A percentile compares a stretch with the other conserved stretches of the same genome.
Evolutionary conservation across 192 early-diverging fungal genomes (phyloP).

Genomic region (Linnemannia hyalina): DNA sequence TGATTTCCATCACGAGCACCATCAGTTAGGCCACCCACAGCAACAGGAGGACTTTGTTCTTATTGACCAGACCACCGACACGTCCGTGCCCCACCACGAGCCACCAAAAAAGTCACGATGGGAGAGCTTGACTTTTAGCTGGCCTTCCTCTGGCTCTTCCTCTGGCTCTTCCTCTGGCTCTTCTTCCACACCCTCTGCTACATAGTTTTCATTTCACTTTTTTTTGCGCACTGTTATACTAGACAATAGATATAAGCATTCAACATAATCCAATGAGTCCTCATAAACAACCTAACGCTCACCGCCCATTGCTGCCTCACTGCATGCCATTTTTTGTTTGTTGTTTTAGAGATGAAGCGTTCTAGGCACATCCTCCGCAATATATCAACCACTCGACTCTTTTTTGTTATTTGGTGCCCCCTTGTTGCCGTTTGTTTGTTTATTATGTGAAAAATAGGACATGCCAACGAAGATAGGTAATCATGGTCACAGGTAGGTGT

Average conservation of each 20-base stretch:
- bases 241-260: no score
- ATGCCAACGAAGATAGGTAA: neutral
- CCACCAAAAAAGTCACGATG: constrained; percentile 37
- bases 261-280: no score
- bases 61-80: constrained; percentile 34
- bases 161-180: constrained; percentile 36
- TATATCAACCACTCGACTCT: neutral
- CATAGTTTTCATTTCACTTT: neutral
- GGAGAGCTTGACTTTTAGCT: constrained; percentile 30
- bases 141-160: constrained; percentile 43
- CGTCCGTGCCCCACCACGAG: neutral
- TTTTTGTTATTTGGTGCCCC: neutral
- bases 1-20: constrained; percentile 51
- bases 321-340: neutral
- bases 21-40: constrained; percentile 34
- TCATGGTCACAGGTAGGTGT: neutral
- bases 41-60: constrained; percentile 30
- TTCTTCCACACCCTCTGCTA: neutral
- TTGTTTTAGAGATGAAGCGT: neutral
- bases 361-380: neutral
- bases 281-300: no score
- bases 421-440: neutral
- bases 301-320: no score
- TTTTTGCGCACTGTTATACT: neutral
- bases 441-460: neutral